Percentiles rank a stretch among this genome's conserved stretches.
Evolutionary conservation across 352 stramenopile genomes (phyloP).

Genomic region (Phytophthora brassicae): DNA sequence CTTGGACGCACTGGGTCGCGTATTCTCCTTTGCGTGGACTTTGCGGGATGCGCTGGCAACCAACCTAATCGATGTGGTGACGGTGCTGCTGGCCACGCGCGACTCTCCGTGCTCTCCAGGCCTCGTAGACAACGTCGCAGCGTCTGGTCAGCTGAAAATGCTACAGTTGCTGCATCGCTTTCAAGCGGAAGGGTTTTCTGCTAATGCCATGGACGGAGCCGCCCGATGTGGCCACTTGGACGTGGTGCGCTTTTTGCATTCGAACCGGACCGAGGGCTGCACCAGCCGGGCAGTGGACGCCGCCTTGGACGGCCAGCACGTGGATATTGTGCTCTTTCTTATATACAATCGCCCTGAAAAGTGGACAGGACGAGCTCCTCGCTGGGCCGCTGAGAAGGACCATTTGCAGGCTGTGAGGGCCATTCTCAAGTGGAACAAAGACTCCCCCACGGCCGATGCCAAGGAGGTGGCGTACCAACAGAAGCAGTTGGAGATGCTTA

Average conservation of each 20-base stretch:
- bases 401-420: conserved; percentile 34
- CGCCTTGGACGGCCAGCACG: conserved; percentile 37
- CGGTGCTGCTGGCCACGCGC: conserved; percentile 37
- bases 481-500: conserved; percentile 48
- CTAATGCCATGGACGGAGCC: conserved; percentile 46
- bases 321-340: conserved; percentile 48
- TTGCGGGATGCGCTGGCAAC: conserved; percentile 35
- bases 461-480: conserved; percentile 49
- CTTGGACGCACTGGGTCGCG: conserved; percentile 45
- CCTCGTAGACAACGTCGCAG: conserved; percentile 42
- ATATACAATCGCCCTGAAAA: conserved; percentile 44
- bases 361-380: conserved; percentile 38
- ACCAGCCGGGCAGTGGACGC: conserved; percentile 32
- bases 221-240: conserved; percentile 37
- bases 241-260: conserved; percentile 54
- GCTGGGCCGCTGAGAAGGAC: conserved; percentile 42
- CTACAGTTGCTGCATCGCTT: conserved; percentile 47
- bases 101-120: conserved; percentile 25
- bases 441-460: conserved; percentile 38
- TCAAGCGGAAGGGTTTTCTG: conserved; percentile 33
- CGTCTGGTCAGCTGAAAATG: conserved; percentile 33
- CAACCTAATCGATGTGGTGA: conserved; percentile 36
- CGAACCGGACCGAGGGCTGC: conserved; percentile 50
- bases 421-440: conserved; percentile 38
- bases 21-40: conserved; percentile 49